Evolutionary conservation across 1,284 basidiomycete species (phyloP).

Genomic region (Tausonia pullulans): DNA sequence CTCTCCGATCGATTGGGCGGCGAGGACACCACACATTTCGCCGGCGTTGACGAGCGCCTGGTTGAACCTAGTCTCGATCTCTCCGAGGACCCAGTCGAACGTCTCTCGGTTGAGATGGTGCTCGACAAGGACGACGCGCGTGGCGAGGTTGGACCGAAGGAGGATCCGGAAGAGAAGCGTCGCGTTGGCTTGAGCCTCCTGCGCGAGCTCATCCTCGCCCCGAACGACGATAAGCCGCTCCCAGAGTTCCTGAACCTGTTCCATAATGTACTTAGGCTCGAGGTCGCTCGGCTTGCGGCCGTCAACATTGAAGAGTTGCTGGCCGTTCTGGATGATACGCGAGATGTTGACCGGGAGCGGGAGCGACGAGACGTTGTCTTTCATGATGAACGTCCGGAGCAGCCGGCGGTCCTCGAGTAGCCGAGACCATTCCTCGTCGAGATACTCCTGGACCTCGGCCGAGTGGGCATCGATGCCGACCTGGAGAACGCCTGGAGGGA

Average conservation of each 20-base stretch:
- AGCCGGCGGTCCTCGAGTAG: constrained; percentile 62
- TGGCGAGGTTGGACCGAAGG: constrained; percentile 72
- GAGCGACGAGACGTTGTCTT: constrained; percentile 55
- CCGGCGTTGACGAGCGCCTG: constrained; percentile 83
- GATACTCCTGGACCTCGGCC: constrained; percentile 70
- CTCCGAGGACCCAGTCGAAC: constrained; percentile 95
- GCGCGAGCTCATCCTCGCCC: constrained; percentile 63
- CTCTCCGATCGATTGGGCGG: constrained; percentile 98
- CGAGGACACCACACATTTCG: constrained; percentile 97
- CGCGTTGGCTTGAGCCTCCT: constrained; percentile 75
- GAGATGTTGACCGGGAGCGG: constrained; percentile 86
- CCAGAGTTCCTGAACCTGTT: constrained; percentile 58
- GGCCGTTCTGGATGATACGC: constrained; percentile 89
- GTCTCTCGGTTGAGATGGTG: constrained; percentile 79
- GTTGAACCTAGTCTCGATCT: constrained; percentile 91
- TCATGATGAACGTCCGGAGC: constrained; percentile 77
- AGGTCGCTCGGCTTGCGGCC: constrained; percentile 84
- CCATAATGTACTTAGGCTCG: constrained; percentile 75
- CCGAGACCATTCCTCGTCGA: constrained; percentile 80
- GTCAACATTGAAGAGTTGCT: constrained; percentile 97
- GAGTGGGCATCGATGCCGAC: constrained; percentile 91
- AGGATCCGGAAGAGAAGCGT: constrained; percentile 90
- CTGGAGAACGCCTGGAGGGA: constrained; percentile 69
- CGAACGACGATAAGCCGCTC: constrained; percentile 72
- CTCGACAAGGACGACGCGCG: constrained; percentile 72